Conservation (phyloP, 1,284 basidiomycete species). For the Vanrija sp. region DNA sequence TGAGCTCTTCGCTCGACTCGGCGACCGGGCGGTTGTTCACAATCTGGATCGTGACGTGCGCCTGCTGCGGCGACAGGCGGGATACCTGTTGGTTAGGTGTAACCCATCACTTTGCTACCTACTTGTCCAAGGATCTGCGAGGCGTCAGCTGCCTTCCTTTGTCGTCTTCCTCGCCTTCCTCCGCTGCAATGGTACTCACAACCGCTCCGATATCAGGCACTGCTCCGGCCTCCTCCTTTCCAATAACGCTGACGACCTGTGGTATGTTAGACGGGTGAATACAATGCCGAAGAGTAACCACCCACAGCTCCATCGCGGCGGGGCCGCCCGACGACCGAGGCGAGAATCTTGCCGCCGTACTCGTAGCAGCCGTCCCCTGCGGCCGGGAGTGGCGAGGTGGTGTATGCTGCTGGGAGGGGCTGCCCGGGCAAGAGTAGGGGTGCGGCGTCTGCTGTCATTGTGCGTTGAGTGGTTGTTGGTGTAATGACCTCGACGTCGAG, state of each 20-base stretch:
- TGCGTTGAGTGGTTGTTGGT: background rate
- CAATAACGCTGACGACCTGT: slow-evolving; percentile 40
- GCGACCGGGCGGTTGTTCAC: slow-evolving; percentile 87
- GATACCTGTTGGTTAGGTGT: slow-evolving; percentile 59
- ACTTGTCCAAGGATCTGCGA: slow-evolving; percentile 41
- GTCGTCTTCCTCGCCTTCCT: background rate
- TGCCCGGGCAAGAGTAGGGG: slow-evolving; percentile 70
- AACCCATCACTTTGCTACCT: slow-evolving; percentile 11
- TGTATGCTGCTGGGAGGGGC: slow-evolving; percentile 61
- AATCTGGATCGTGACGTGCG: slow-evolving; percentile 78
- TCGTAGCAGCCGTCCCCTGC: slow-evolving; percentile 68
- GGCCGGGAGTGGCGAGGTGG: slow-evolving; percentile 55
- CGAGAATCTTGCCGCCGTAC: slow-evolving; percentile 62
- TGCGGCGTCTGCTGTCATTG: slow-evolving; percentile 13
- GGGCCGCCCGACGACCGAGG: slow-evolving; percentile 67
- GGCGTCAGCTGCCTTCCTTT: slow-evolving; percentile 1
- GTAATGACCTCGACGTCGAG: background rate
- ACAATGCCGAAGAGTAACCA: slow-evolving; percentile 29
- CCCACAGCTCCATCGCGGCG: slow-evolving; percentile 60
- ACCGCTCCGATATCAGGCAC: slow-evolving; percentile 49
- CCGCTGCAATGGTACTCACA: slow-evolving; percentile 24
- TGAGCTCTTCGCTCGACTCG: slow-evolving; percentile 79
- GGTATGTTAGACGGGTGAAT: slow-evolving; percentile 2
- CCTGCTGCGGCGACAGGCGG: slow-evolving; percentile 81
- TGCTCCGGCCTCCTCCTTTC: slow-evolving; percentile 40